Conservation (phyloP, 2,329 filamentous ascomycete species). For the Calonectria crousiana region DNA sequence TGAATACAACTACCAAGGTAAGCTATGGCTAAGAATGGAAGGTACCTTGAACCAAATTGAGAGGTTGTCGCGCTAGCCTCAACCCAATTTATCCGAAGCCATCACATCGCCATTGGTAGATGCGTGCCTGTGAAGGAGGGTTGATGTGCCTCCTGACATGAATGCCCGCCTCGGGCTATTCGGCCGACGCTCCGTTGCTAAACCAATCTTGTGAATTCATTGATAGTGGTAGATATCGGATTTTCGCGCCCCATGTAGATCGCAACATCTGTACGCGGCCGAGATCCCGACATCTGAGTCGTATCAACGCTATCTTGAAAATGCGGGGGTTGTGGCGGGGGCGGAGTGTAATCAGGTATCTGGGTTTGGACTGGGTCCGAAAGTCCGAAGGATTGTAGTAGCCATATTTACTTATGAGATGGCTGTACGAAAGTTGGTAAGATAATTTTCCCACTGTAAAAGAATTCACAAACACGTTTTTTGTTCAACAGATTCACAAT, state of each 20-base stretch:
- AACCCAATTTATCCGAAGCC: background rate
- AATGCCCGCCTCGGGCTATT: background rate
- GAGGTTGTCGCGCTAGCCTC: background rate
- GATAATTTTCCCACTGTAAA: background rate
- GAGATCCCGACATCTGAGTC: background rate
- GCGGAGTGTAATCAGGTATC: background rate
- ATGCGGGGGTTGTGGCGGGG: background rate
- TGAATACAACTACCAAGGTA: background rate
- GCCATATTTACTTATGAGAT: background rate
- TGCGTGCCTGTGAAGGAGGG: background rate
- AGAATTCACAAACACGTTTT: background rate
- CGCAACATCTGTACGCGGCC: background rate
- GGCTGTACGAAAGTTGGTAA: background rate
- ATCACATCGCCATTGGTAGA: background rate
- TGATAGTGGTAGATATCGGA: background rate
- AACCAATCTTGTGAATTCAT: background rate
- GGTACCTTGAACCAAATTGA: background rate
- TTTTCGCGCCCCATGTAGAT: background rate
- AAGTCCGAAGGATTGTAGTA: background rate
- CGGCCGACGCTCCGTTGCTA: background rate
- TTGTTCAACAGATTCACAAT: background rate
- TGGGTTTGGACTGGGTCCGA: background rate
- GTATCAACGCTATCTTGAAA: background rate
- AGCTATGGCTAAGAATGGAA: background rate
- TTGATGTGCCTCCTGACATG: background rate